Evolutionary conservation across 106 monocot species (phyloP), one percentile per base, ranked within the genome.

Genomic region (Amphibolis antarctica): DNA sequence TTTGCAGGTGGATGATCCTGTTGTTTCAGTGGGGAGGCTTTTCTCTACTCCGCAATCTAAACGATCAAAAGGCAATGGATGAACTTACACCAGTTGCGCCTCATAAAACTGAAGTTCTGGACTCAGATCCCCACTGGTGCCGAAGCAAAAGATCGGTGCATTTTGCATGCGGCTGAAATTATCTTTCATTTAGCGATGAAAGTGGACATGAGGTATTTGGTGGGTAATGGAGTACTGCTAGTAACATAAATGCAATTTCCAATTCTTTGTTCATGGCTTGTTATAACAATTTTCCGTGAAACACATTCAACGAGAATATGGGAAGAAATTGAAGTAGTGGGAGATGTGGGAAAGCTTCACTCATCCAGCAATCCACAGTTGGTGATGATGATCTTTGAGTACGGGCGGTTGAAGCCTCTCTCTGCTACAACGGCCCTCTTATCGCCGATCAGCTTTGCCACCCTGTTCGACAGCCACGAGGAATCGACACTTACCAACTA

Each of bases 381-480:
- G 20, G 78, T 81, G 62, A 85, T 65, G 9, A 81, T 55, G 24
- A 85, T 69, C 67, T 78, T 85, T 5, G 78, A 81, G 61, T 78
- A 85, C 4, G 85, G 85, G n/a, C 81, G 63, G n/a, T 85, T 85
- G 75, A 85, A 85, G 14, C 85, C 85, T 69, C 81, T 78, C 58
- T 81, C 85, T 24, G 81, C 85, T 22, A 85, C 85, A 4, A 81
- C 69, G 0, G 85, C 85, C 59, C 85, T 71, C 52, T 81, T 85
- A 31, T 85, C 85, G 44, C 85, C 85, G 19, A 85, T 85, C 78
- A 85, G 43, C 70, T 85, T 85, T 14, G 85, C 85, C 31, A 81
- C 81, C 69, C 85, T 85, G 68, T 45, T 15, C 24, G 26, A 11
- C 12, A 59, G 15, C 13, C 42, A 61, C 17, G 29, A 28, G 28